These are phyloP conservation scores for Sinapis alba DNA, from an alignment of 441 rosid species.

Conservation along the genomic window DNA sequence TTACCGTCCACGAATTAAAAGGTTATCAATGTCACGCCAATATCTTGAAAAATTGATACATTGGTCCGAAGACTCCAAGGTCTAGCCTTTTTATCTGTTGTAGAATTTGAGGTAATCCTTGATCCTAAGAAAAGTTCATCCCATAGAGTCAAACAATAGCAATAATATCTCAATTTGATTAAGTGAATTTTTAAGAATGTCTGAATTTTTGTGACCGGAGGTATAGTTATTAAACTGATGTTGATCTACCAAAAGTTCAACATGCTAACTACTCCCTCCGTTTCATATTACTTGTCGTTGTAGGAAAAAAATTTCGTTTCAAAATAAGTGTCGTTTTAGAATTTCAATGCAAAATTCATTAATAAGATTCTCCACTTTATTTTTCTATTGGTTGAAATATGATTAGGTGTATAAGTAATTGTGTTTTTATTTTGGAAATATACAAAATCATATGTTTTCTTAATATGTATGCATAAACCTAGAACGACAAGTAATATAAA, in stretches of 20 bases:
- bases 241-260: not conserved
- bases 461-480: too few species aligned
- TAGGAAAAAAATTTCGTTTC: too few species aligned
- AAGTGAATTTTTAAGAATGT: not conserved
- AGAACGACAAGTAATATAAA: too few species aligned
- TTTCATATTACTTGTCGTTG: too few species aligned
- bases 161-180: not conserved
- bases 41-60: slow-evolving; percentile 20
- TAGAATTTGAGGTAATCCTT: not conserved
- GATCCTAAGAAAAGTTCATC: slow-evolving; percentile 7
- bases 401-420: too few species aligned
- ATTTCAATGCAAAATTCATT: too few species aligned
- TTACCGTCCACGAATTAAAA: slow-evolving; percentile 43
- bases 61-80: slow-evolving; percentile 16
- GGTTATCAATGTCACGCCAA: slow-evolving; percentile 31
- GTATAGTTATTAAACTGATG: not conserved
- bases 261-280: not conserved
- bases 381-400: too few species aligned
- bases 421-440: too few species aligned
- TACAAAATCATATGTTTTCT: too few species aligned
- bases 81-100: slow-evolving; percentile 12
- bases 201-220: not conserved
- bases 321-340: too few species aligned
- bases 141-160: not conserved
- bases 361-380: too few species aligned